Base-by-base conservation (phyloP, 441 rosid species). In the Manihot esculenta region DNA sequence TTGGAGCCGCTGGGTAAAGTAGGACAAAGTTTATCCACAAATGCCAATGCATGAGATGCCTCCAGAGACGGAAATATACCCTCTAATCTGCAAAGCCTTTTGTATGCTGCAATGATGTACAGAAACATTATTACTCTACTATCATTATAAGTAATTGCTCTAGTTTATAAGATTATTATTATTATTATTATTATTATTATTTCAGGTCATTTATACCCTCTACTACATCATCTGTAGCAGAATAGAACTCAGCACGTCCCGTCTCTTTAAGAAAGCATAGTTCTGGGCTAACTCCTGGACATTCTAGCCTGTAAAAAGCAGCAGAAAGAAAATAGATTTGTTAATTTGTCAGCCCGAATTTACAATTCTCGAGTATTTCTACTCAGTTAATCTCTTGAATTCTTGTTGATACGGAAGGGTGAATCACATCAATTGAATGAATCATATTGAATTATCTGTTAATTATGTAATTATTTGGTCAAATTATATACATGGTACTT, bases 261-360 rank as follows among this genome's bases (percentile, higher is more conserved):
- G 81, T 78, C 45, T 93, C 94, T 73, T 83, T 91, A 14, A 93
- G 80, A 66, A 75, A 87, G 76, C 97, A 88, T 54, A 87, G 66
- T 62, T 90, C 92, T 0, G 97, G 98, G n/a, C 95, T 86, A 63
- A 91, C 93, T 30, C 92, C 96, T 0, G 95, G 95, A 64, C 88
- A 89, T 69, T 88, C 89, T 11, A 93, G 69, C 79, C 97, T 89
- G 66, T 7, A 49, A 24, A 42, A 51, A 1, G 5, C 13, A 5
- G 42, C 27, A 56, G 27, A 7, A 38, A 38, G 33, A 30, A 1
- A 30, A 30, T 30, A 30, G 1, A 38, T 38, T 38, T 38, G 42
- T 38, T 38, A 1, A 38, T 38, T 38, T 33, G n/a, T n/a, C n/a
- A n/a, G n/a, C n/a, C n/a, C n/a, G n/a, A n/a, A n/a, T n/a, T n/a